Percentiles rank a stretch among this genome's conserved stretches.
phyloP scores from a whole-genome alignment of 306 rosid species.

The Casuarina glauca region DNA sequence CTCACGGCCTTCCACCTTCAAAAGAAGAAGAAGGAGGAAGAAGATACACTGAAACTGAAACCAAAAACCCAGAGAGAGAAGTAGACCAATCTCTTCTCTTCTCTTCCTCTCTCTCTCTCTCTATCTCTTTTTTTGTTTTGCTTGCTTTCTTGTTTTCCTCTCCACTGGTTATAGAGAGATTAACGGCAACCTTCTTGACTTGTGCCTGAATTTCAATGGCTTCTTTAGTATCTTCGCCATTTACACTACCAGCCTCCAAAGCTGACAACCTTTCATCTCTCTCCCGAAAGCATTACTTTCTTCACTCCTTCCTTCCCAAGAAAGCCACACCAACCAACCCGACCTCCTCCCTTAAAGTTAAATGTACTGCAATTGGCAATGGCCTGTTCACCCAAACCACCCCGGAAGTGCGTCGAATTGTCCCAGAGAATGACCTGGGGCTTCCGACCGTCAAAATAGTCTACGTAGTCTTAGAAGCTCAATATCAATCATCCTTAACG shows the following conservation, averaged over 20 bases:
- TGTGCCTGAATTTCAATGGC: slow-evolving; percentile 60
- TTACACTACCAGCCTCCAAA: slow-evolving; percentile 63
- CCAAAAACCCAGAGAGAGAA: slow-evolving; percentile 17
- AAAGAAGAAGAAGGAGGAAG: not conserved
- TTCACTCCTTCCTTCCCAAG: slow-evolving; percentile 86
- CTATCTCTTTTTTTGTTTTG: not conserved
- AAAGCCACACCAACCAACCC: slow-evolving; percentile 37
- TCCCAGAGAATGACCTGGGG: slow-evolving; percentile 58
- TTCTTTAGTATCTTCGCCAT: slow-evolving; percentile 69
- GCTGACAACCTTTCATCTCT: slow-evolving; percentile 65
- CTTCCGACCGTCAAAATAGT: slow-evolving; percentile 80
- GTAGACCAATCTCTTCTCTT: not conserved
- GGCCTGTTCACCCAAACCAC: slow-evolving; percentile 94
- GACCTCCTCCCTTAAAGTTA: slow-evolving; percentile 53
- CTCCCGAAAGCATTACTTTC: slow-evolving; percentile 68
- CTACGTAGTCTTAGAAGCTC: slow-evolving; percentile 94
- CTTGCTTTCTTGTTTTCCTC: not conserved
- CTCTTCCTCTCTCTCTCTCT: not conserved
- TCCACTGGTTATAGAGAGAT: slow-evolving; percentile 26
- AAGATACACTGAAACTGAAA: slow-evolving; percentile 23
- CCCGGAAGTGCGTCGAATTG: slow-evolving; percentile 84
- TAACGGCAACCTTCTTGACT: not conserved
- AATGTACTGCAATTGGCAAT: slow-evolving; percentile 82
- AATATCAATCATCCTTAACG: slow-evolving; percentile 86
- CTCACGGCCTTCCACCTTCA: slow-evolving; percentile 14